Evolutionary conservation across 2,329 filamentous ascomycete genomes (phyloP), one percentile per base, ranked within the genome.

Genomic region (Huntiella abstrusa): DNA sequence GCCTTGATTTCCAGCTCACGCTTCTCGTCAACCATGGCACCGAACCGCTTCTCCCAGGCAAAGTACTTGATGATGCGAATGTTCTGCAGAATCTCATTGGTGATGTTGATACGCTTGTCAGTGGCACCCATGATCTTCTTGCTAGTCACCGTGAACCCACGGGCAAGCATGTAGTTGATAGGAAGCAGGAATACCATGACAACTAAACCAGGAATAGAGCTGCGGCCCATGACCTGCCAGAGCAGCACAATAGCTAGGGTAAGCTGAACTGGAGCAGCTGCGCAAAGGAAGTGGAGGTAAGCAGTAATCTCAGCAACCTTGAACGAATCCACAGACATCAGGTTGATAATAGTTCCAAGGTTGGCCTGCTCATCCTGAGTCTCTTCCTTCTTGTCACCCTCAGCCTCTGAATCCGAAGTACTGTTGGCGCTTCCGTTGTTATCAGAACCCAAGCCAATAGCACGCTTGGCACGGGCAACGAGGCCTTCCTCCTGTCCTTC

Each of bases 1-100:
- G 84, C 76, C 54, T 73, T 77, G 44, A 98, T 69, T 60, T 98
- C 91, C 3, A 68, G 68, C 38, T 70, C 69, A 51, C 91, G 77
- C 64, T 94, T 95, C 59, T 95, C 88, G 51, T 92, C 82, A 33
- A 98, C 85, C 46, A 84, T 77, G 16, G 75, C 73, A 48, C 83
- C 75, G 59, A 95, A 98, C 2, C 88, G 81, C 55, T 86, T 77
- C 60, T 98, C 91, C 91, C 91, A 98, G 0, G 91, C 88, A 59
- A 98, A 98, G 62, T 91, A 98, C 59, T 98, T 98, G 73, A 98
- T 96, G 59, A 98, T 95, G 44, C 91, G 78, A 53, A 98, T 96
- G 56, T 96, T 98, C 58, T 93, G 87, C 22, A 98, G 68, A 5
- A 96, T 83, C 62, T 98, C 91, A 59, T 98, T 98, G 4, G 91